These are phyloP conservation scores for Pestalotiopsis sp. DNA, from an alignment of 2,329 filamentous ascomycete genomes.

Conservation along the genomic window DNA sequence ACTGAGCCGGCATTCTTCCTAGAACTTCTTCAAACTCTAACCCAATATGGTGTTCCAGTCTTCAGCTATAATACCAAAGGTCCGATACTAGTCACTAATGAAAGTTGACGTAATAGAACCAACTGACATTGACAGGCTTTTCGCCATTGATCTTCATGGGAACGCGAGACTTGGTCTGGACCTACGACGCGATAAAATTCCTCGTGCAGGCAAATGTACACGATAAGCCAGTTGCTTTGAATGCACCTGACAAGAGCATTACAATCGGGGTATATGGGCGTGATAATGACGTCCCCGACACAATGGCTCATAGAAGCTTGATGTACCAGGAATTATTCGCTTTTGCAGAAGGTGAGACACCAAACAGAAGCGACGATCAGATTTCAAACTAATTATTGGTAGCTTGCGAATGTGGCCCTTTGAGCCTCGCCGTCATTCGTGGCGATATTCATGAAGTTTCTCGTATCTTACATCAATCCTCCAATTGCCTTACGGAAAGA, in stretches of 20 bases:
- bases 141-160: not conserved
- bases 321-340: not conserved
- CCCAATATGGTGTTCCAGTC: not conserved
- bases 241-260: not conserved
- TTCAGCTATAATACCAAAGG: not conserved
- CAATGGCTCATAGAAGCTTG: not conserved
- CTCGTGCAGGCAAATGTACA: constrained; percentile 1
- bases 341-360: constrained; percentile 10
- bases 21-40: not conserved
- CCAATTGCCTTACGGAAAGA: constrained; percentile 6
- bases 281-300: no score
- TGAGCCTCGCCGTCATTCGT: constrained; percentile 13
- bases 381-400: not conserved
- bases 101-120: not conserved
- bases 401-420: constrained; percentile 11
- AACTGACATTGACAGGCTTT: not conserved
- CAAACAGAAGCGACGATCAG: not conserved
- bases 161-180: no score
- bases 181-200: not conserved
- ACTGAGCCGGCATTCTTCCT: not conserved
- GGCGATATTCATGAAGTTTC: not conserved
- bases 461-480: constrained; percentile 8
- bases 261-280: no score
- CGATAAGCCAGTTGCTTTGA: not conserved
- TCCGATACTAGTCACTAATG: not conserved